These are phyloP conservation scores for Cercophora scortea DNA, from an alignment of 495 filamentous ascomycete species.

Conservation along the genomic window DNA sequence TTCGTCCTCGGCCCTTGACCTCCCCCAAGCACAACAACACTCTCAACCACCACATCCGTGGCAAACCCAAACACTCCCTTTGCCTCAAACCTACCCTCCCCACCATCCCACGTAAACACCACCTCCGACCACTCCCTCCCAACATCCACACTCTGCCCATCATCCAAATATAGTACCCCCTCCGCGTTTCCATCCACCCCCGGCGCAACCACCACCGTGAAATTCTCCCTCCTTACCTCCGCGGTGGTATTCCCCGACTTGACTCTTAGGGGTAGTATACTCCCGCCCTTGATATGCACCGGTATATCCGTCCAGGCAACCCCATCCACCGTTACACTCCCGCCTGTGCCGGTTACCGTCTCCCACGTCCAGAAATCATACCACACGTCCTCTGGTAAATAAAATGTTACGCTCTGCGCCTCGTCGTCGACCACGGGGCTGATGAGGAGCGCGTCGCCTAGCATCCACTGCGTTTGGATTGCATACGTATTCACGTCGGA, in stretches of 20 bases:
- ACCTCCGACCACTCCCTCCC: slow-evolving; percentile 35
- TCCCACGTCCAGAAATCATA: slow-evolving; percentile 68
- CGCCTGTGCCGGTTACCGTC: slow-evolving; percentile 46
- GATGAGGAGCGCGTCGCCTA: slow-evolving; percentile 60
- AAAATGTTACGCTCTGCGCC: slow-evolving; percentile 53
- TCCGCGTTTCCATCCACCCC: slow-evolving; percentile 31
- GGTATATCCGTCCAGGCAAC: slow-evolving; percentile 60
- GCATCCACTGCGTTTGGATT: slow-evolving; percentile 65
- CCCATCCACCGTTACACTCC: slow-evolving; percentile 38
- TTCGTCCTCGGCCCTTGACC: slow-evolving; percentile 2
- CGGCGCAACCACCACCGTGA: slow-evolving; percentile 64
- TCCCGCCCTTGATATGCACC: slow-evolving; percentile 64
- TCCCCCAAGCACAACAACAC: slow-evolving; percentile 46
- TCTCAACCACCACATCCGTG: slow-evolving; percentile 41
- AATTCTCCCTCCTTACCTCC: slow-evolving; percentile 54
- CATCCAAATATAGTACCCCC: slow-evolving; percentile 52
- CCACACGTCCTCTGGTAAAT: slow-evolving; percentile 64
- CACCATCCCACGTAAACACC: slow-evolving; percentile 43
- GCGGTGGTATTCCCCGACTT: slow-evolving; percentile 59
- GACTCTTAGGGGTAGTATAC: slow-evolving; percentile 53
- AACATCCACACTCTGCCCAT: slow-evolving; percentile 42
- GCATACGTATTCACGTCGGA: slow-evolving; percentile 50
- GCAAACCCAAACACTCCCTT: slow-evolving; percentile 48
- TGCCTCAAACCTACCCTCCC: slow-evolving; percentile 28
- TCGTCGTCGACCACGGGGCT: slow-evolving; percentile 61